These are phyloP conservation scores for Blastomyces emzantsi DNA, from an alignment of 2,329 filamentous ascomycete genomes.

Conservation along the genomic window DNA sequence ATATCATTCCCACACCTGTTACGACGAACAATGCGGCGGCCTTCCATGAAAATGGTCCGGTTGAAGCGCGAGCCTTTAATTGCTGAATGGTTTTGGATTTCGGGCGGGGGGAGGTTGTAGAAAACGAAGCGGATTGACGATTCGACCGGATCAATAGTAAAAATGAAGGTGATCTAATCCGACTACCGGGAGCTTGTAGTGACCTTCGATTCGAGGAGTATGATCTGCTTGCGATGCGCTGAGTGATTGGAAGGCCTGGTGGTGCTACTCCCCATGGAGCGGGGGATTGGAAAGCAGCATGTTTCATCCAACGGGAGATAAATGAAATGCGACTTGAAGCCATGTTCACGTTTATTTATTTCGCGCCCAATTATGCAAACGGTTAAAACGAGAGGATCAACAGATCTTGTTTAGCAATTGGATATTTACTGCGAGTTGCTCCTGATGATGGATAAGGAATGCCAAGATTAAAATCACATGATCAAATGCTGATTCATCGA, in stretches of 20 bases:
- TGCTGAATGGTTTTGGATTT: conserved; percentile 33
- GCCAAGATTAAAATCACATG: not conserved
- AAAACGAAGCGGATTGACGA: not conserved
- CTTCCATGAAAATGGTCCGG: conserved; percentile 79
- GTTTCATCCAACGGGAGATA: conserved; percentile 1
- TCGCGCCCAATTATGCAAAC: not conserved
- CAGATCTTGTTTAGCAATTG: conserved; percentile 1
- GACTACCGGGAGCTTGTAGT: not conserved
- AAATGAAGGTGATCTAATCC: not conserved
- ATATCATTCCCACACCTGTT: conserved; percentile 66
- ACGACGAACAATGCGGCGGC: conserved; percentile 76
- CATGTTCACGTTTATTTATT: not conserved
- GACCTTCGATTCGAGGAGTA: not conserved
- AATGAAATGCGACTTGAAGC: not conserved
- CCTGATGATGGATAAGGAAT: not conserved
- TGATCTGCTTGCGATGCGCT: not conserved
- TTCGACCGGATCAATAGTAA: not conserved
- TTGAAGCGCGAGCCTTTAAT: conserved; percentile 31
- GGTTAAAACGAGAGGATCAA: not conserved
- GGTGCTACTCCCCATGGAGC: not conserved
- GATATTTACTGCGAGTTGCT: not conserved
- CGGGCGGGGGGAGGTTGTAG: conserved; percentile 23
- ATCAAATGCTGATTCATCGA: not conserved
- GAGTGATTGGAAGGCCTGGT: not conserved
- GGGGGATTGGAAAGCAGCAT: not conserved